Evolutionary conservation across 768 basidiomycete genomes (phyloP), one percentile per base, ranked within the genome.

Genomic region (Naematelia encephala): DNA sequence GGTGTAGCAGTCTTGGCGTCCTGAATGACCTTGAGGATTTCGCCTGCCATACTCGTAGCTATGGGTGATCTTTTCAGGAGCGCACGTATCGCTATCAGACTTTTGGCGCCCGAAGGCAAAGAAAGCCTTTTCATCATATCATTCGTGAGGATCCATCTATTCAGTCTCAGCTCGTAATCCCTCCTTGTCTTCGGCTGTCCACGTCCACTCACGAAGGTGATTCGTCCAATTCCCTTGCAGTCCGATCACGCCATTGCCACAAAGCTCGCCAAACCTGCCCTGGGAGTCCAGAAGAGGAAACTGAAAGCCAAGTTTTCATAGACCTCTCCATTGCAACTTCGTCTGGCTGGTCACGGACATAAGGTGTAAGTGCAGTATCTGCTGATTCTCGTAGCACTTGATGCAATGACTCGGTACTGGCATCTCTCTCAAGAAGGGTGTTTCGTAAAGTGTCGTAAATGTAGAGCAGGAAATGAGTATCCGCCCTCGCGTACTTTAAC

Each of bases 391-490:
- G 62, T n/a, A 94, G 80, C 0, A 87, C 87, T 52, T 84, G 81
- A 11, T 81, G 80, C 16, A 92, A 78, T 3, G 87, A 78, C 10
- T 77, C 68, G 48, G 82, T 78, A 67, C 65, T 54, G 11, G 64
- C 59, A 5, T 70, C 68, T 48, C 66, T 63, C 22, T 68, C 68
- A n/a, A 93, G 80, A 11, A 96, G 87, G 0, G 87, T 87, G 70
- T 89, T 88, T 12, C 91, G 88, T 4, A 98, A 84, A 66, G 86
- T 84, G 78, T 97, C 92, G 76, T 92, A 97, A 69, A 97, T 86
- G 78, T 84, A 90, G 26, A 99, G 80, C 1, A 99, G 83, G 79
- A 88, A 98, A 76, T 98, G 96, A 0, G 94, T 99, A 76, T 99
- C 96, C 1, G 91, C 90, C 26, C 91, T 87, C 1, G 96, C 96